Evolutionary conservation across 148 eudicot species (phyloP).

Genomic region (Rhododendron ferrugineum): DNA sequence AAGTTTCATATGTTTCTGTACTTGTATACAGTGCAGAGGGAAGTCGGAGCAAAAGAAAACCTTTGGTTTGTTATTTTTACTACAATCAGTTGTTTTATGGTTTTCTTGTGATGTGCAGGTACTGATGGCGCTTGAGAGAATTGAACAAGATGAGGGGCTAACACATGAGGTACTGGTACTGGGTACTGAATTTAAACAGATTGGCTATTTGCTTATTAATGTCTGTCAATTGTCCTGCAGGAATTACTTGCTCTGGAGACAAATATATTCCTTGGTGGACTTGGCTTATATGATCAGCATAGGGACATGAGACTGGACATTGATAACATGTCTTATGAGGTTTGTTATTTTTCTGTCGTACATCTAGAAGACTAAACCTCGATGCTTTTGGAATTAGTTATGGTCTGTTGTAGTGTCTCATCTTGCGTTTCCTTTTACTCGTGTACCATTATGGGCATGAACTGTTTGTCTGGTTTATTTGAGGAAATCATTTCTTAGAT

Average conservation of each 20-base stretch:
- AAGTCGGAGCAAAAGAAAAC: neutral
- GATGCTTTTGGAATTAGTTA: constrained; percentile 4
- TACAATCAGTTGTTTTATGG: neutral
- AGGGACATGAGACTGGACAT: constrained; percentile 95
- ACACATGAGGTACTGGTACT: constrained; percentile 62
- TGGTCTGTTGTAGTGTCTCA: neutral
- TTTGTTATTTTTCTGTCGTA: constrained; percentile 15
- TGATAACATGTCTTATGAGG: constrained; percentile 95
- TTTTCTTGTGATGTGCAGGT: constrained; percentile 35
- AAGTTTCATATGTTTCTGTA: constrained; percentile 2
- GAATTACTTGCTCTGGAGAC: constrained; percentile 75
- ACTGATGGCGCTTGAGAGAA: constrained; percentile 70
- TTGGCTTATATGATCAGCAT: constrained; percentile 77
- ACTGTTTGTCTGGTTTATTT: neutral
- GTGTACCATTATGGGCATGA: neutral
- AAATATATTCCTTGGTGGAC: constrained; percentile 67
- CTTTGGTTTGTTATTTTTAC: neutral
- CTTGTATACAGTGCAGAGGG: neutral
- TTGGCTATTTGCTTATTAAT: constrained; percentile 1
- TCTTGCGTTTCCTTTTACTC: neutral
- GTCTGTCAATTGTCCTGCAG: constrained; percentile 29
- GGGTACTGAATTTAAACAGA: neutral
- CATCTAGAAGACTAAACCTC: neutral
- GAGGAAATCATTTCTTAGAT: neutral
- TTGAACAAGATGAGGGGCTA: constrained; percentile 76